Base-by-base conservation (phyloP, 2,329 filamentous ascomycete species). In the Tolypocladium inflatum region DNA sequence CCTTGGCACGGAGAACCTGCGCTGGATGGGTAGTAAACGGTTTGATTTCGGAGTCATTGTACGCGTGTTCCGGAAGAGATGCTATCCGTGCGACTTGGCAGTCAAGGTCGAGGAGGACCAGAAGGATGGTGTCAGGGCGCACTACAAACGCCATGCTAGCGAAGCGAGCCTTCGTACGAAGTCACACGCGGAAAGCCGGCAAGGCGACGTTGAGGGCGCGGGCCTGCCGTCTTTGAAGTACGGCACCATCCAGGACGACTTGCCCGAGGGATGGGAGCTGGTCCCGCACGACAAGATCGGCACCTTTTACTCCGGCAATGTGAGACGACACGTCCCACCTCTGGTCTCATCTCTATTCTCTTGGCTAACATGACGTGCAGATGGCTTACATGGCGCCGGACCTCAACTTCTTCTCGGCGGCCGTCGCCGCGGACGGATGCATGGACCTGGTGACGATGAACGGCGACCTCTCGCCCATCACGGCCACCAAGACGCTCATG, bases 301-400 rank as follows among this genome's bases (percentile, higher is more conserved):
- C 53, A 97, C 90, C 67, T 96, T 99, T 71, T 97, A 95, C 73
- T 89, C 87, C 38, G 94, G 94, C 61, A 99, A 97, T 70, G 85
- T 87, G 68, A 75, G 83, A 30, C 17, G 11, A 19, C 17, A 76
- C 23, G 9, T 10, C 4, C 7, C 19, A 10, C 26, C 23, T 26
- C 19, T 51, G 17, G 23, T 13, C 9, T 33, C 37, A 42, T 35
- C 19, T 26, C 13, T 11, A 7, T 10, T 23, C 21, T 7, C 30
- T 13, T 42, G 53, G 19, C 60, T 68, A 52, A 64, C 56, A 26
- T 33, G 17, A 41, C 38, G 7, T 53, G 7, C 56, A 88, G 85
- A 95, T 97, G 87, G 85, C 89, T 30, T 95, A 88, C 72, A 93
- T 99, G 90, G 87, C 92, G 0, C 81, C 90, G 15, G 87, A 93